phyloP scores from a whole-genome alignment of 176 grass and related monocot genomes.

The Elymus sibiricus region DNA sequence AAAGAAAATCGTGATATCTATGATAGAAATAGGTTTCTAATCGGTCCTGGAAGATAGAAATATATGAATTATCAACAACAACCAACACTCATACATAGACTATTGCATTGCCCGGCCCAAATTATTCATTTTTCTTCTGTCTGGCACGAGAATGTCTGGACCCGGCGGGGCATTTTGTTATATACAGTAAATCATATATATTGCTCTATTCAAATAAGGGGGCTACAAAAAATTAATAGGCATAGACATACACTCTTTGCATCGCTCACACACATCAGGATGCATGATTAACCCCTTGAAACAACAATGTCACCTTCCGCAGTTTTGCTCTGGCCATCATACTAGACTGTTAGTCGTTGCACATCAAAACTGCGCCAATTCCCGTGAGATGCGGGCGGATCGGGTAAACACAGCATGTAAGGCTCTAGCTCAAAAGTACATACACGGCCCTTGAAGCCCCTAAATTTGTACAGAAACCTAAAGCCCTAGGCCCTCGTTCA shows the following conservation, averaged over 20 bases:
- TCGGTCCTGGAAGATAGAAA: not conserved
- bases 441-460: slow-evolving; percentile 1
- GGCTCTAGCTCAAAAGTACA: not conserved
- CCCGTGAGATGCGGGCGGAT: not conserved
- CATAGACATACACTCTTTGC: not conserved
- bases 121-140: not conserved
- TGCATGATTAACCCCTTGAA: not conserved
- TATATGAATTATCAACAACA: not conserved
- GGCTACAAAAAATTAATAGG: not conserved
- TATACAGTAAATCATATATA: not conserved
- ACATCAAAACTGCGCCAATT: slow-evolving; percentile 41
- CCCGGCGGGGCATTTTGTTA: not conserved
- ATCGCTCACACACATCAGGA: not conserved
- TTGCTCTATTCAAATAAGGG: not conserved
- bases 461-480: slow-evolving; percentile 46
- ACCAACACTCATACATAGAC: not conserved
- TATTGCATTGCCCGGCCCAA: not conserved
- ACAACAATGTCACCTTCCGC: slow-evolving; percentile 1
- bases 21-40: not conserved
- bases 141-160: not conserved
- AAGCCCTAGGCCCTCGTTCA: slow-evolving; percentile 9
- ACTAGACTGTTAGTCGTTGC: not conserved
- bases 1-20: not conserved
- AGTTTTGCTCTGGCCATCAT: not conserved
- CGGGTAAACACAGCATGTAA: not conserved